Conservation (phyloP, 257 asterid species). For the Nicotiana obtusifolia region DNA sequence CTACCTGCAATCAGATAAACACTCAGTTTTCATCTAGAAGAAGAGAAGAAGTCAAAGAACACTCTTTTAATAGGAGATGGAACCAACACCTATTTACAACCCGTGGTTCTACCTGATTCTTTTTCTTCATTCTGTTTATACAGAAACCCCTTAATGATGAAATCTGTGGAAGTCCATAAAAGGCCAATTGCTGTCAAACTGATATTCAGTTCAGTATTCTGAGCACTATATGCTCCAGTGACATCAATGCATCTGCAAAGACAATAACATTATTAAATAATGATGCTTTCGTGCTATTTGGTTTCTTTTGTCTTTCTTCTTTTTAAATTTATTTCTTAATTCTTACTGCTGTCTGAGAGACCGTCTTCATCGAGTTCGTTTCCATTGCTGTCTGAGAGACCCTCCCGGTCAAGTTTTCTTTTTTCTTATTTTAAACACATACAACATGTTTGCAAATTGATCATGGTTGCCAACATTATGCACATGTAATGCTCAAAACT, state of each 20-base stretch:
- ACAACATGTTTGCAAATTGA: neutral
- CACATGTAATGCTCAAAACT: neutral
- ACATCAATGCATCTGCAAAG: constrained; percentile 90
- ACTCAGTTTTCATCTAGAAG: constrained; percentile 13
- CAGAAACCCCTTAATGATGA: constrained; percentile 67
- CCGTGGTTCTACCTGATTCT: constrained; percentile 42
- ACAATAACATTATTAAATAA: neutral
- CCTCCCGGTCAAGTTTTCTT: neutral
- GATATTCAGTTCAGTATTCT: constrained; percentile 85
- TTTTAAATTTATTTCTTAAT: neutral
- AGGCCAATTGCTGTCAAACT: constrained; percentile 96
- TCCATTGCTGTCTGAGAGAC: too few species aligned
- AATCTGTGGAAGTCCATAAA: constrained; percentile 93
- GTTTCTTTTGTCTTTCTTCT: neutral
- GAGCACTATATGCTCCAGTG: constrained; percentile 91
- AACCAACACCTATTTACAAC: neutral
- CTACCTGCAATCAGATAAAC: constrained; percentile 44
- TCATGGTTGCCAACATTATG: neutral
- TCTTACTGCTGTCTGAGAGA: neutral
- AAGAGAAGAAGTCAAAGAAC: constrained; percentile 1
- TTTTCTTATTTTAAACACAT: neutral
- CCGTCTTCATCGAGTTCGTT: neutral
- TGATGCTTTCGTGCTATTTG: neutral
- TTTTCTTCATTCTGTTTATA: constrained; percentile 38
- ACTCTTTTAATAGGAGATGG: neutral